A percentile compares a stretch with the other conserved stretches of the same genome.
These are phyloP conservation scores for Acanthamoeba lenticulata DNA, from an alignment of 208 protist genomes.

Conservation along the genomic window DNA sequence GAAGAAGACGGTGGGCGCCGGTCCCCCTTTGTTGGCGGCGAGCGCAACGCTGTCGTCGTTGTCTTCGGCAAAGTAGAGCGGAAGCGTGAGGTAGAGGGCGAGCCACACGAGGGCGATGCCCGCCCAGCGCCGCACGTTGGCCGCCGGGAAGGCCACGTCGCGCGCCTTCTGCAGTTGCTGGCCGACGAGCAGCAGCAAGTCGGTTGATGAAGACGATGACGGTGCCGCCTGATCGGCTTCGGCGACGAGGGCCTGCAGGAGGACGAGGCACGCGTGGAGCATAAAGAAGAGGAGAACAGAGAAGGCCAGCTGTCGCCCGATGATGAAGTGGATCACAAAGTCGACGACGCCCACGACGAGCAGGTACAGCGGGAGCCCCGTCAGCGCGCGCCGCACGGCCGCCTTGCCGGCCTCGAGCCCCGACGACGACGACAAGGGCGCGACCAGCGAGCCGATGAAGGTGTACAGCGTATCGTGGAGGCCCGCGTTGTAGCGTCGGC, in stretches of 20 bases:
- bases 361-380: slow-evolving; percentile 19
- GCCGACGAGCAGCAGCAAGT: slow-evolving; percentile 6
- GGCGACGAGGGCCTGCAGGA: background rate
- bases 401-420: background rate
- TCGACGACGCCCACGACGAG: background rate
- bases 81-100: slow-evolving; percentile 13
- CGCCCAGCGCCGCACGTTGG: slow-evolving; percentile 5
- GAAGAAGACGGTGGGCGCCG: background rate
- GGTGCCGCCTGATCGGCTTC: background rate
- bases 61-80: slow-evolving; percentile 50
- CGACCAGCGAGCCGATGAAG: background rate
- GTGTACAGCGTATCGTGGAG: background rate
- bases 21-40: background rate
- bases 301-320: background rate
- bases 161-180: background rate
- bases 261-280: background rate
- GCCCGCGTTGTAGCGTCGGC: slow-evolving; percentile 14
- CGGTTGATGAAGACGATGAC: background rate
- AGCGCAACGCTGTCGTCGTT: background rate
- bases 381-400: slow-evolving; percentile 34
- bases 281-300: slow-evolving; percentile 26
- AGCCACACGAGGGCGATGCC: slow-evolving; percentile 33
- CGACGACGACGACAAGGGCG: background rate
- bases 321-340: slow-evolving; percentile 25
- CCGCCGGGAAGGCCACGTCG: background rate